phyloP scores from a whole-genome alignment of 1,284 basidiomycete species.

The Coniophora puteana region DNA sequence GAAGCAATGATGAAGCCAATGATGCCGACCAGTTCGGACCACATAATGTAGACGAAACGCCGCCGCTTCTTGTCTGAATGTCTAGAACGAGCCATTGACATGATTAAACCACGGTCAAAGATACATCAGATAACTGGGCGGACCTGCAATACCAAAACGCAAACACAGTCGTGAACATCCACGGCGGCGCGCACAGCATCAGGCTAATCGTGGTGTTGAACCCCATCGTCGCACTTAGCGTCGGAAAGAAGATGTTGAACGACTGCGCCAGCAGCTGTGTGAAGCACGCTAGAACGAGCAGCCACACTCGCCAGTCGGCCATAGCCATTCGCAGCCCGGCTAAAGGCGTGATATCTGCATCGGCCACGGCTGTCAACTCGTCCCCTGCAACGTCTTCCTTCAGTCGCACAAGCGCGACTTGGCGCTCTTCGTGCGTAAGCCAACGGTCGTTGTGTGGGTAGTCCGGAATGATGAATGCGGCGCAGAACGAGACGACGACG shows the following conservation, averaged over 20 bases:
- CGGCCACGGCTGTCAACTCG: slow-evolving; percentile 34
- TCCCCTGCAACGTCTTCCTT: slow-evolving; percentile 50
- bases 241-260: slow-evolving; percentile 61
- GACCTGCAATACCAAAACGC: slow-evolving; percentile 37
- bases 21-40: slow-evolving; percentile 40
- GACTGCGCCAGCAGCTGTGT: slow-evolving; percentile 45
- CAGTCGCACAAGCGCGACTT: slow-evolving; percentile 55
- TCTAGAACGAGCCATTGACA: slow-evolving; percentile 17
- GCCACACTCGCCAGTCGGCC: slow-evolving; percentile 55
- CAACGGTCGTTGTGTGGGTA: slow-evolving; percentile 46
- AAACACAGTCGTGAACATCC: slow-evolving; percentile 48
- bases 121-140: slow-evolving; percentile 3
- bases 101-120: no score
- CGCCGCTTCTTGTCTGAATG: slow-evolving; percentile 52
- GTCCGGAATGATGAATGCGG: slow-evolving; percentile 56
- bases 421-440: slow-evolving; percentile 43
- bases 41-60: slow-evolving; percentile 48
- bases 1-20: slow-evolving; percentile 55
- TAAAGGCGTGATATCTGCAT: slow-evolving; percentile 1
- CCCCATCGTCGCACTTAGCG: slow-evolving; percentile 49
- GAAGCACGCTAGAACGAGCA: slow-evolving; percentile 43
- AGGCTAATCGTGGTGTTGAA: slow-evolving; percentile 48
- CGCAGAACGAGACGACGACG: slow-evolving; percentile 40
- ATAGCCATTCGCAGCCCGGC: slow-evolving; percentile 33
- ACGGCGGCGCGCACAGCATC: slow-evolving; percentile 61